Evolutionary conservation across 176 grass and related monocot species (phyloP).

Genomic region (Puccinellia tenuiflora): DNA sequence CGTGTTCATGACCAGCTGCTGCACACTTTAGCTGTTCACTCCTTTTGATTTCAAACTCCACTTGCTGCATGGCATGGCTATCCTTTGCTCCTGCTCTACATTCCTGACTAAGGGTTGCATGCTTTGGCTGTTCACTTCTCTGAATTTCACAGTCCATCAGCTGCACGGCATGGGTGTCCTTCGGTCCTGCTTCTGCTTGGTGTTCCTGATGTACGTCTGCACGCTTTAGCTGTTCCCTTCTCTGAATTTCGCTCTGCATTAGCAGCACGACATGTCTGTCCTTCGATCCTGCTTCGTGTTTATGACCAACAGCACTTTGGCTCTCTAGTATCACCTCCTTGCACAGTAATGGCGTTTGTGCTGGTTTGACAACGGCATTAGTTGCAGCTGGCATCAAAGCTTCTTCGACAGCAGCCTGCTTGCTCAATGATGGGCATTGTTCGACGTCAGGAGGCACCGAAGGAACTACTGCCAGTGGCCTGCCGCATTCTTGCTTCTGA

Average conservation of each 20-base stretch:
- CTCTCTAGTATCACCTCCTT: background rate
- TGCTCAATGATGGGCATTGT: background rate
- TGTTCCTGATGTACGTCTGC: background rate
- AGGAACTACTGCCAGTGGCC: background rate
- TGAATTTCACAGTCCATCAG: background rate
- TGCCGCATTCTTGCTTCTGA: background rate
- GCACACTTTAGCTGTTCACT: background rate
- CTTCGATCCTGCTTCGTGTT: background rate
- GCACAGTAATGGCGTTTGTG: background rate
- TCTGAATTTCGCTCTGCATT: background rate
- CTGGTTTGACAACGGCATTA: background rate
- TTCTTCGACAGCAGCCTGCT: background rate
- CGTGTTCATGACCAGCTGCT: background rate
- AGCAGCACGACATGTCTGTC: background rate
- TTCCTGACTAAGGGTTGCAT: background rate
- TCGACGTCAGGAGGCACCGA: background rate
- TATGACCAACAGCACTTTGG: background rate
- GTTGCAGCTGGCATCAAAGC: background rate
- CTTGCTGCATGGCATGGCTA: background rate
- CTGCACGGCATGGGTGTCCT: background rate
- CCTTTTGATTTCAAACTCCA: background rate
- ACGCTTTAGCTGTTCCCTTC: background rate
- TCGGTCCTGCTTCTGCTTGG: background rate
- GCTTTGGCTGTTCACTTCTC: background rate
- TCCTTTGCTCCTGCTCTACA: background rate